Percentiles rank a stretch among this genome's conserved stretches.
phyloP scores from a whole-genome alignment of 768 basidiomycete genomes.

The Suillus bovinus region DNA sequence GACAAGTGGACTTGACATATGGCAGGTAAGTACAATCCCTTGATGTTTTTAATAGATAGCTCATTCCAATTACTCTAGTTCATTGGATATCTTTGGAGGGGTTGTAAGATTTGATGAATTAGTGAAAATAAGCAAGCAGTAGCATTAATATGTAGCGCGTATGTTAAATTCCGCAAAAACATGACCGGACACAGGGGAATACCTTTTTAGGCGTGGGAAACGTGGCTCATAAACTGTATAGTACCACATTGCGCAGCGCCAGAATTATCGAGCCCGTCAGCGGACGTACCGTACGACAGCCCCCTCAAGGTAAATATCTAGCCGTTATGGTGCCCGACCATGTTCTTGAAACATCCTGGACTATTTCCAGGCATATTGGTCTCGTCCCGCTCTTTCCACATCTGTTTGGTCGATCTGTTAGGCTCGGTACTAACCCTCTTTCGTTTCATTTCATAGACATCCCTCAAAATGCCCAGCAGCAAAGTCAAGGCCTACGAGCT shows the following conservation, averaged over 20 bases:
- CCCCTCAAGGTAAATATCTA: conserved; percentile 39
- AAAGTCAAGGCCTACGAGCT: conserved; percentile 97
- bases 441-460: conserved; percentile 20
- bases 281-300: conserved; percentile 31
- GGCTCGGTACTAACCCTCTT: conserved; percentile 3
- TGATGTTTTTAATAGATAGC: not conserved
- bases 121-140: conserved; percentile 33
- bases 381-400: conserved; percentile 8
- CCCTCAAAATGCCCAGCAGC: conserved; percentile 73
- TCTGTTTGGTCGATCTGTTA: conserved; percentile 1
- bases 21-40: conserved; percentile 32
- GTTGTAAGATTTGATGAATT: conserved; percentile 61
- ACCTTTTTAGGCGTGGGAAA: conserved; percentile 30
- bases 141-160: not conserved
- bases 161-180: not conserved
- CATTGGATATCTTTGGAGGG: conserved; percentile 75
- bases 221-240: conserved; percentile 47
- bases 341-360: not conserved
- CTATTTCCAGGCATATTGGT: not conserved
- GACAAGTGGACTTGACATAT: conserved; percentile 58
- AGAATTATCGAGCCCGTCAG: conserved; percentile 24
- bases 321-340: conserved; percentile 4
- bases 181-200: conserved; percentile 7
- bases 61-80: conserved; percentile 30
- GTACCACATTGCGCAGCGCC: conserved; percentile 34